Evolutionary conservation across 345 rosid species (phyloP).

Genomic region (Jatropha curcas): DNA sequence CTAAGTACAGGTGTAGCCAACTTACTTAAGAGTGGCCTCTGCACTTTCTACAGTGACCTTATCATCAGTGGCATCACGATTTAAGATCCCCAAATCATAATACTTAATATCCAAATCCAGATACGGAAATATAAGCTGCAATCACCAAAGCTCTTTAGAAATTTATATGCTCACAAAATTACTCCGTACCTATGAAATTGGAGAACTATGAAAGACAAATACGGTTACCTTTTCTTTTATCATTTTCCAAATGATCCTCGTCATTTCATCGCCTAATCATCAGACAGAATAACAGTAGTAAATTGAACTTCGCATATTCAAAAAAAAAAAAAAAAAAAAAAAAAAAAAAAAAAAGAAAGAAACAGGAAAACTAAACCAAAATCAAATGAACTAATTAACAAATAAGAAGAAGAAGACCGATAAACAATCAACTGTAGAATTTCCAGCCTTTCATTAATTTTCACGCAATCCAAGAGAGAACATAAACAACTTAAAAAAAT

Average conservation of each 20-base stretch:
- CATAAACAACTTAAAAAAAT: background rate
- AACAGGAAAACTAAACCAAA: too few relatives aligned
- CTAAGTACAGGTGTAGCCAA: constrained; percentile 1
- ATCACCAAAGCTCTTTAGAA: constrained; percentile 12
- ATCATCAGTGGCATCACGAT: constrained; percentile 90
- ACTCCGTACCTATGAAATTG: background rate
- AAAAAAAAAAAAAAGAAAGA: too few relatives aligned
- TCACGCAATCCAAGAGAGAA: background rate
- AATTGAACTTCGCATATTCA: too few relatives aligned
- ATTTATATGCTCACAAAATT: background rate
- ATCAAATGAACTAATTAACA: too few relatives aligned
- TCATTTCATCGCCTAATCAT: constrained; percentile 87
- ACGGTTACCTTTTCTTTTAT: constrained; percentile 75
- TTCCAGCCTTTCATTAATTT: background rate
- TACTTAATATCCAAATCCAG: constrained; percentile 86
- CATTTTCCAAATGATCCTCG: constrained; percentile 86
- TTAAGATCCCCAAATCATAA: constrained; percentile 84
- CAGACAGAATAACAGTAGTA: background rate
- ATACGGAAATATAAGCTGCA: constrained; percentile 84
- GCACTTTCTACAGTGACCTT: constrained; percentile 84
- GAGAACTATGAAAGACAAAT: constrained; percentile 9
- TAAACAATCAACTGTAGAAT: too few relatives aligned
- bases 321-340: too few relatives aligned
- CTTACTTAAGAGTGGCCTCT: constrained; percentile 81
- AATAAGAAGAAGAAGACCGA: too few relatives aligned